Percentiles rank a stretch among this genome's conserved stretches.
Evolutionary conservation across 495 filamentous ascomycete genomes (phyloP).

Genomic region (Podospora pseudopauciseta): DNA sequence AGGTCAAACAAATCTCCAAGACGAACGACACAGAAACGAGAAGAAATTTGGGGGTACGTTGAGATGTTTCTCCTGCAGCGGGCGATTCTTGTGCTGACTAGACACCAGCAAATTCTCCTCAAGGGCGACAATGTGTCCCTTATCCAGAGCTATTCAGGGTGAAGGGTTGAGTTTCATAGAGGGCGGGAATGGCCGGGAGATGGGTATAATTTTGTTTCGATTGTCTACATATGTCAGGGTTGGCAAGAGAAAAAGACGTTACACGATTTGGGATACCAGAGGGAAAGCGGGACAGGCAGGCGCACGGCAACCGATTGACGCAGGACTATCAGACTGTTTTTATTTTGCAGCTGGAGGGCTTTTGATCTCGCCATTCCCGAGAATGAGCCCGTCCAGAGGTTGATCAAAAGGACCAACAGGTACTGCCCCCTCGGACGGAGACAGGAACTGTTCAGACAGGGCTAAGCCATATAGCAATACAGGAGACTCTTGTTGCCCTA

Average conservation of each 20-base stretch:
- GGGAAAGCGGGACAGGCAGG: slow-evolving; percentile 12
- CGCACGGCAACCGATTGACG: slow-evolving; percentile 15
- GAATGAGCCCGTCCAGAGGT: slow-evolving; percentile 45
- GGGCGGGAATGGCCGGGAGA: slow-evolving; percentile 7
- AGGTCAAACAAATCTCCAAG: slow-evolving; percentile 83
- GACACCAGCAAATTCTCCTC: slow-evolving; percentile 80
- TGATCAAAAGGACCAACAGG: slow-evolving; percentile 45
- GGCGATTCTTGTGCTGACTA: slow-evolving; percentile 24
- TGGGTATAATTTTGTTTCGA: neutral
- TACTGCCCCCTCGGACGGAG: slow-evolving; percentile 38
- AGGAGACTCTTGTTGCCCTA: slow-evolving; percentile 41
- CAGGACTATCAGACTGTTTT: slow-evolving; percentile 5
- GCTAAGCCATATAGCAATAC: slow-evolving; percentile 74
- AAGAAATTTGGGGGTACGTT: slow-evolving; percentile 63
- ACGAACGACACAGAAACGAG: slow-evolving; percentile 69
- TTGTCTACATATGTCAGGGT: neutral
- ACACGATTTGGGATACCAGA: slow-evolving; percentile 22
- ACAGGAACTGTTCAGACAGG: slow-evolving; percentile 80
- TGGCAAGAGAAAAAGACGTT: neutral
- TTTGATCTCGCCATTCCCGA: slow-evolving; percentile 46
- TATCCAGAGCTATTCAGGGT: slow-evolving; percentile 72
- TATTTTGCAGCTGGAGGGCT: slow-evolving; percentile 20
- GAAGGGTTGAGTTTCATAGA: slow-evolving; percentile 11
- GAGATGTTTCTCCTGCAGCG: neutral
- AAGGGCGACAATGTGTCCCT: slow-evolving; percentile 97